Evolutionary conservation across 306 rosid genomes (phyloP), one percentile per base, ranked within the genome.

Genomic region (Fragaria vesca): DNA sequence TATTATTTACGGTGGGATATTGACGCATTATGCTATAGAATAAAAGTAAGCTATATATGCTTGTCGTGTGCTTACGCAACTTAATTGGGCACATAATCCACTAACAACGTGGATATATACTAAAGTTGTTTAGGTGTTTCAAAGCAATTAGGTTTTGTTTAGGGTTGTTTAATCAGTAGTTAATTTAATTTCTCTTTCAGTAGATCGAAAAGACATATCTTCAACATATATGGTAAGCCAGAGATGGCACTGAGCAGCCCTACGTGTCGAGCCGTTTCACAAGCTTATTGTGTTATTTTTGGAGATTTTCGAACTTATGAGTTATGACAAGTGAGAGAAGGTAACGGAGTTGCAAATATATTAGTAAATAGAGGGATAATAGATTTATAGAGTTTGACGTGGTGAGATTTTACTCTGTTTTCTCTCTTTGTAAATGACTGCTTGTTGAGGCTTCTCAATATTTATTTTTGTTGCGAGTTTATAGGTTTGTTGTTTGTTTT

Each of bases 61-160:
- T 79, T 71, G 26, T 76, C 78, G 51, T 63, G 36, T 38, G 78
- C 81, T 26, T 72, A 72, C 60, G 72, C 50, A 47, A 80, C 60
- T 67, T 43, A 32, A 73, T 50, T 80, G 85, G 62, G 76, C 74
- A 73, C 85, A 51, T 82, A 76, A 51, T 80, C 86, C 88, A 84
- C 87, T 82, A 66, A 46, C 68, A 68, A 48, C 47, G 76, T 72
- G 85, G 82, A 72, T 68, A n/a, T n/a, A n/a, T n/a, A 7, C 30
- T 51, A 77, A 69, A 83, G 76, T n/a, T 42, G 52, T 15, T 12
- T 75, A 65, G 24, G 34, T 80, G 60, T 76, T 77, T 34, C 42
- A 69, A 69, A 62, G 52, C 46, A 43, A 55, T 43, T 38, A 69
- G 54, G 20, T 50, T 61, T 50, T 20, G 20, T 72, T 61, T 72